Conservation (phyloP, 2,329 filamentous ascomycete genomes). For the Clarireedia paspali region DNA sequence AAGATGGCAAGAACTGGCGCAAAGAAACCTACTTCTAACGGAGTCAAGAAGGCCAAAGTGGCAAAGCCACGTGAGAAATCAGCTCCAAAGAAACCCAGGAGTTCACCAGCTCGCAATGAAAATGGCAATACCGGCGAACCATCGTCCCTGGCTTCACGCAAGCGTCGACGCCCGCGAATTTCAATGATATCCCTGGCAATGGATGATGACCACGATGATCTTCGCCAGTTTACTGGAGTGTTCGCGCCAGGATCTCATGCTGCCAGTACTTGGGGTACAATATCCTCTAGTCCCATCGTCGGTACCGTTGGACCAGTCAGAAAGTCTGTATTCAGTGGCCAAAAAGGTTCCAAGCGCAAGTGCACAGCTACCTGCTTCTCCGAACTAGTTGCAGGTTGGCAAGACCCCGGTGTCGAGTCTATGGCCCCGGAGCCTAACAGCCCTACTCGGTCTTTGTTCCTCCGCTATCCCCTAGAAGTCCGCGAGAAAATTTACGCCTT, state of each 20-base stretch:
- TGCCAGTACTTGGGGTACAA: slow-evolving; percentile 8
- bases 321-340: not conserved
- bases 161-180: not conserved
- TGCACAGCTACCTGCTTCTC: not conserved
- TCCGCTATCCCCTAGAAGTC: slow-evolving; percentile 20
- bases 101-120: not conserved
- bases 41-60: not conserved
- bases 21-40: not conserved
- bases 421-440: slow-evolving; percentile 9
- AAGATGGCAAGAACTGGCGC: not conserved
- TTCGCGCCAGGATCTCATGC: slow-evolving; percentile 4
- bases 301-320: slow-evolving; percentile 1
- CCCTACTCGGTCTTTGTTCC: slow-evolving; percentile 13
- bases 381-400: not conserved
- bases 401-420: not conserved
- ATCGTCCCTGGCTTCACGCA: slow-evolving; percentile 4
- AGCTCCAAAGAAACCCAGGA: not conserved
- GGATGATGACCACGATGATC: slow-evolving; percentile 9
- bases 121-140: not conserved
- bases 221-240: not conserved
- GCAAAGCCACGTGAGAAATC: not conserved
- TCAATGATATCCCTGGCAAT: slow-evolving; percentile 5
- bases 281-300: not conserved
- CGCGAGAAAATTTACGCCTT: slow-evolving; percentile 22
- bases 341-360: not conserved